Evolutionary conservation across 257 asterid species (phyloP).

Genomic region (Scutellaria galericulata): DNA sequence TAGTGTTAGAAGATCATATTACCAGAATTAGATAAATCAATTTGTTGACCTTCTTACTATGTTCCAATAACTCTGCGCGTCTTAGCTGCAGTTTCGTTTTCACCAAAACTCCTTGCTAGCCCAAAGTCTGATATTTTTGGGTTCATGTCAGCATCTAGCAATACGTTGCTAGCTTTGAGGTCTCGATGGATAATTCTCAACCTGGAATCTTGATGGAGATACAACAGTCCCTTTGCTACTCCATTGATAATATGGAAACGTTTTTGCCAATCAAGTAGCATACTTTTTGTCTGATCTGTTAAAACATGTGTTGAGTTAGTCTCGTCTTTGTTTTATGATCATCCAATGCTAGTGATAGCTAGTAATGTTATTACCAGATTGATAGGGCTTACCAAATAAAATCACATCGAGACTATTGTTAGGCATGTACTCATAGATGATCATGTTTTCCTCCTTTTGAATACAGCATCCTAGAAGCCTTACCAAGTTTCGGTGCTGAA

Average conservation of each 20-base stretch:
- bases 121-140: conserved; percentile 41
- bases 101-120: conserved; percentile 30
- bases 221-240: conserved; percentile 24
- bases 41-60: conserved; percentile 25
- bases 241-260: conserved; percentile 16
- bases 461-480: conserved; percentile 18
- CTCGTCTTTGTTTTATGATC: not conserved
- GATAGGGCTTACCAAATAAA: conserved; percentile 3
- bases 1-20: not conserved
- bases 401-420: conserved; percentile 18
- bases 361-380: not conserved
- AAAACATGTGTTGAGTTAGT: not conserved
- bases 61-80: conserved; percentile 34
- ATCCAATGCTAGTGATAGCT: not conserved
- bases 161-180: conserved; percentile 32
- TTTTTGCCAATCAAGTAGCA: conserved; percentile 19
- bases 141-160: conserved; percentile 33
- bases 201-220: conserved; percentile 31
- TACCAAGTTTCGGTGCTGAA: conserved; percentile 26
- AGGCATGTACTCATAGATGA: conserved; percentile 25
- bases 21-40: not conserved
- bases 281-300: conserved; percentile 13
- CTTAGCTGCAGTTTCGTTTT: conserved; percentile 31
- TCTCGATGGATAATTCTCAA: conserved; percentile 35
- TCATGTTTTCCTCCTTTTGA: not conserved